A percentile compares a stretch with the other conserved stretches of the same genome.
phyloP scores from a whole-genome alignment of 495 filamentous ascomycete species.

The Neurospora sp. region DNA sequence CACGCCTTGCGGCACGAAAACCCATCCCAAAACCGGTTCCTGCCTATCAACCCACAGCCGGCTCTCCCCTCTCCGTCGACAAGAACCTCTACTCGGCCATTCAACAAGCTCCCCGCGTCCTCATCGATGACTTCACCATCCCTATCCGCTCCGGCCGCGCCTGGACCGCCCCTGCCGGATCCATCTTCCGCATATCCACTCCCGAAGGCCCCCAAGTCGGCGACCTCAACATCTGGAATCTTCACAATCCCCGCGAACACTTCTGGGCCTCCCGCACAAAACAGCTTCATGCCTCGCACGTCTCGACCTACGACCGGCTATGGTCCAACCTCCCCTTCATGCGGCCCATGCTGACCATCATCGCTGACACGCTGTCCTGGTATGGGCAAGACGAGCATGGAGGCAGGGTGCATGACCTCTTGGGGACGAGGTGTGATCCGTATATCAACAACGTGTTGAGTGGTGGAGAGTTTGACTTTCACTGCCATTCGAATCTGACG shows the following conservation, averaged over 20 bases:
- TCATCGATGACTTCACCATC: slow-evolving; percentile 34
- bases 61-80: slow-evolving; percentile 35
- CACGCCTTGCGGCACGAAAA: neutral
- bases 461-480: slow-evolving; percentile 62
- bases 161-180: slow-evolving; percentile 52
- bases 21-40: slow-evolving; percentile 33
- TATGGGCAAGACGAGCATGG: slow-evolving; percentile 43
- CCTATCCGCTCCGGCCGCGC: slow-evolving; percentile 52
- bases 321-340: slow-evolving; percentile 72
- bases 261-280: slow-evolving; percentile 74
- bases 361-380: slow-evolving; percentile 53
- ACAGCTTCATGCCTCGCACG: slow-evolving; percentile 66
- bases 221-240: slow-evolving; percentile 74
- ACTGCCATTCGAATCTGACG: slow-evolving; percentile 74
- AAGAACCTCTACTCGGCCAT: slow-evolving; percentile 30
- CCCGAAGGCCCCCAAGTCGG: slow-evolving; percentile 70
- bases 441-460: slow-evolving; percentile 64
- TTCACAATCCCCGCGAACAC: slow-evolving; percentile 61
- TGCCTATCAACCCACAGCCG: slow-evolving; percentile 36
- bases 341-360: slow-evolving; percentile 62
- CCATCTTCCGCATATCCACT: slow-evolving; percentile 60
- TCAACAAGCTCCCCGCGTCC: slow-evolving; percentile 21
- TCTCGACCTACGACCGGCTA: slow-evolving; percentile 57
- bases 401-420: slow-evolving; percentile 59
- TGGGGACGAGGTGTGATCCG: slow-evolving; percentile 69